Base-by-base conservation (phyloP, 208 protist species). In the Crithidia thermophila region DNA sequence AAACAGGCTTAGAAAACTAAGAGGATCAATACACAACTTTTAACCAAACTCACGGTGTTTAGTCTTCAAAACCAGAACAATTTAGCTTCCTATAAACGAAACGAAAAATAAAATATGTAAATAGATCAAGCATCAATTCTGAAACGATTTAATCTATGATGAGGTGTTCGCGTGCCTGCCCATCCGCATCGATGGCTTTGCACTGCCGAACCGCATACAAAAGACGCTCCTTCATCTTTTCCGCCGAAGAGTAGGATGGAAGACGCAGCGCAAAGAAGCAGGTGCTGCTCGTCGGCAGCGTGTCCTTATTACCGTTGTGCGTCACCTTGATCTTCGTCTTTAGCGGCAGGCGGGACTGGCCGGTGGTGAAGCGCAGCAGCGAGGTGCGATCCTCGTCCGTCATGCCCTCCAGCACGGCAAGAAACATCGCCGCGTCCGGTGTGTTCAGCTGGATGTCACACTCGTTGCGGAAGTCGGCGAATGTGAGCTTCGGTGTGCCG, bases 261-360 rank as follows among this genome's bases (percentile, higher is more conserved):
- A 99, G 43, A 9, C 91, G 84, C 21, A 98, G 79, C 2, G 85
- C 94, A 60, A 98, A 98, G 75, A 98, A 98, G 75, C 97, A 99
- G 20, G 97, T 99, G 62, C 88, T 87, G 53, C 91, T 93, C 1
- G 92, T 91, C 25, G 96, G 95, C 28, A 98, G 76, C 23, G 88
- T 85, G 49, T 98, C 81, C 45, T 75, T 87, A 30, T 53, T 72
- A 16, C 81, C 81, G 62, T 74, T 82, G 46, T 82, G 79, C 51
- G 93, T 85, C 49, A 98, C 89, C 67, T 96, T 97, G 34, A 98
- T 97, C 31, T 72, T 69, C 1, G 85, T 80, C 61, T 87, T 90
- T 14, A 97, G 68, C 39, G 92, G 92, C 13, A 97, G 75, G 6
- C 92, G 78, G 14, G 84, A 90, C 79, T 95, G 92, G 7, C 92